Evolutionary conservation across 768 basidiomycete genomes (phyloP).

Genomic region (Hericium alpestre): DNA sequence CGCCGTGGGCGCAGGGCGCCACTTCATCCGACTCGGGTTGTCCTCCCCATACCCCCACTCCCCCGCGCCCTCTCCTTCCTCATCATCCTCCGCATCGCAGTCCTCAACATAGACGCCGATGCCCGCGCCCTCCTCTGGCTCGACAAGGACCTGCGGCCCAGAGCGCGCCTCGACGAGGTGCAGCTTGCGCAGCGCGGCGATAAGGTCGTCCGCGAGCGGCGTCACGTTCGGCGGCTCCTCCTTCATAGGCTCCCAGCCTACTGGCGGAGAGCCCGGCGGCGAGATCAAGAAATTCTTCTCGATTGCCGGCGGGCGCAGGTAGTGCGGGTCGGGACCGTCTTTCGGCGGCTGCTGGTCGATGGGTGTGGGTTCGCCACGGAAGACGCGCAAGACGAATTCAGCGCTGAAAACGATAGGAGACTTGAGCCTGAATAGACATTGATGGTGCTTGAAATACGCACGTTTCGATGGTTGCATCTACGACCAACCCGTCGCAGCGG

Average conservation of each 20-base stretch:
- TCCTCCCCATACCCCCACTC: slow-evolving; percentile 54
- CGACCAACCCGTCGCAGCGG: slow-evolving; percentile 51
- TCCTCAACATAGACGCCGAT: slow-evolving; percentile 76
- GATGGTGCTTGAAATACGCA: slow-evolving; percentile 8
- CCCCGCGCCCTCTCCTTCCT: slow-evolving; percentile 12
- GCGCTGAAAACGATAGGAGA: slow-evolving; percentile 26
- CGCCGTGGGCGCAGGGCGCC: slow-evolving; percentile 42
- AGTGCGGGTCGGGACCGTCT: slow-evolving; percentile 23
- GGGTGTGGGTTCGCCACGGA: slow-evolving; percentile 63
- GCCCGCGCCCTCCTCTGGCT: slow-evolving; percentile 59
- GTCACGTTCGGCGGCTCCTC: slow-evolving; percentile 84
- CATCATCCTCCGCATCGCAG: slow-evolving; percentile 35
- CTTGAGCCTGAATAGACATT: neutral
- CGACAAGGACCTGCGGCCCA: slow-evolving; percentile 48
- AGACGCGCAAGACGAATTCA: slow-evolving; percentile 50
- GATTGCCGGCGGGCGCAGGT: slow-evolving; percentile 64
- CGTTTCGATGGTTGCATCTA: slow-evolving; percentile 49
- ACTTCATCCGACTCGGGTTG: slow-evolving; percentile 38
- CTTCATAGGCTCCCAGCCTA: slow-evolving; percentile 87
- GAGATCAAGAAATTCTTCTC: slow-evolving; percentile 97
- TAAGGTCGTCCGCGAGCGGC: slow-evolving; percentile 83
- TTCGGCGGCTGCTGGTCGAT: slow-evolving; percentile 27
- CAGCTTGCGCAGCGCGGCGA: slow-evolving; percentile 63
- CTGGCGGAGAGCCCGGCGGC: slow-evolving; percentile 93
- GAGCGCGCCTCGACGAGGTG: slow-evolving; percentile 33